A percentile compares a stretch with the other conserved stretches of the same genome.
These are phyloP conservation scores for Closterium sp. DNA, from an alignment of 139 green algal genomes.

Conservation along the genomic window DNA sequence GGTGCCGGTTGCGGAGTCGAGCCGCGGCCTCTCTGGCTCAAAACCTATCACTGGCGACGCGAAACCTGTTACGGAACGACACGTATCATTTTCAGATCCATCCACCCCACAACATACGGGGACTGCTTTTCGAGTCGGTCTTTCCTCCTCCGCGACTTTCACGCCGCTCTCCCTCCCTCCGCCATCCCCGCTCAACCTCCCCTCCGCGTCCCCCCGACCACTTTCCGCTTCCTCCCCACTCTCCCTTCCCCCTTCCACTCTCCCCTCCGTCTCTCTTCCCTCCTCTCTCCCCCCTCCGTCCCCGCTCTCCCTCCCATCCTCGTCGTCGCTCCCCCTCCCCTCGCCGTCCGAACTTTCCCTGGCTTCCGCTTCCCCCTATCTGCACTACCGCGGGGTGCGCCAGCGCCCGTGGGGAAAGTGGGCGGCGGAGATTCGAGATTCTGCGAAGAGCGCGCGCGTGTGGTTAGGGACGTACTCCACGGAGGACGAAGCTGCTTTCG, in stretches of 20 bases:
- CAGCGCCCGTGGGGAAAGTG: conserved; percentile 96
- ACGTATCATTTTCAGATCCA: neutral
- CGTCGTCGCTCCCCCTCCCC: conserved; percentile 9
- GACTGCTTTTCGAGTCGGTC: neutral
- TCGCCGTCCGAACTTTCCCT: conserved; percentile 13
- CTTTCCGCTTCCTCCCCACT: neutral
- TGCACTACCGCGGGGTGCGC: conserved; percentile 76
- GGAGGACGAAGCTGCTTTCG: conserved; percentile 86
- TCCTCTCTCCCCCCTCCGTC: conserved; percentile 41
- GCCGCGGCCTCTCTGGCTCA: neutral
- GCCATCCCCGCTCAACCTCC: neutral
- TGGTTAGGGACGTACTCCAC: conserved; percentile 96
- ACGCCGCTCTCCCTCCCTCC: neutral
- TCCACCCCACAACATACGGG: neutral
- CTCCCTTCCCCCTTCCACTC: neutral
- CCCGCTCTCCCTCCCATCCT: conserved; percentile 2
- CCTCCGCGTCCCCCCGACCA: neutral
- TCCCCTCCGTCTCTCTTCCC: neutral
- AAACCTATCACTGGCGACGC: neutral
- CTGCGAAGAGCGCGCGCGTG: conserved; percentile 64
- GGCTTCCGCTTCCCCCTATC: neutral
- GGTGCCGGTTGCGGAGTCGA: neutral
- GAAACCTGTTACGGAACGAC: neutral
- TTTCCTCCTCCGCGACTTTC: conserved; percentile 5
- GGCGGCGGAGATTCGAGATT: conserved; percentile 97